A percentile compares a stretch with the other conserved stretches of the same genome.
Evolutionary conservation across 1,284 basidiomycete genomes (phyloP).

Genomic region (Volvariella volvacea): DNA sequence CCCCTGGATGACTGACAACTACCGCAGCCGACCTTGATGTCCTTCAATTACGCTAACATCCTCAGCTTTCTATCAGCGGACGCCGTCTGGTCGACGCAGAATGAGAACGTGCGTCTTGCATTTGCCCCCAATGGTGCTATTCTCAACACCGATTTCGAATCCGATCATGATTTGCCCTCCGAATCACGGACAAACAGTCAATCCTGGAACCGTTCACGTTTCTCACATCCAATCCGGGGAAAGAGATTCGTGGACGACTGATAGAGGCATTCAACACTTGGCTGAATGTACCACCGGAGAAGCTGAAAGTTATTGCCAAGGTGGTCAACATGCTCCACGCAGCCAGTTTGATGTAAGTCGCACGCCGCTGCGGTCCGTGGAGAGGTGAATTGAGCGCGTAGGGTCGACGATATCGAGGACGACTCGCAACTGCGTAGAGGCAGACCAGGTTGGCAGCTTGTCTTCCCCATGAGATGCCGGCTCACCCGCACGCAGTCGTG

Average conservation of each 20-base stretch:
- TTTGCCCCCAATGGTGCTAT: not conserved
- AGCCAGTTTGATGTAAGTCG: slow-evolving; percentile 80
- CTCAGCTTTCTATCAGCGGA: slow-evolving; percentile 18
- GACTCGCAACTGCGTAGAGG: slow-evolving; percentile 88
- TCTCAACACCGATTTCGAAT: no score
- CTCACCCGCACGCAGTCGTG: slow-evolving; percentile 48
- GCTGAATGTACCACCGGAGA: slow-evolving; percentile 75
- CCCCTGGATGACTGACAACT: not conserved
- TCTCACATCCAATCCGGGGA: slow-evolving; percentile 82
- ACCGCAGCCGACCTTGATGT: not conserved
- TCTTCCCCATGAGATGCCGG: not conserved
- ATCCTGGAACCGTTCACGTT: slow-evolving; percentile 90
- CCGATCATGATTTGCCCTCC: no score
- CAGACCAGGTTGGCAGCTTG: slow-evolving; percentile 55
- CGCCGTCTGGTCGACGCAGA: slow-evolving; percentile 15
- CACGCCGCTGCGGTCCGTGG: slow-evolving; percentile 7
- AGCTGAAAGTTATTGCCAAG: slow-evolving; percentile 68
- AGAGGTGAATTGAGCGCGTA: slow-evolving; percentile 21
- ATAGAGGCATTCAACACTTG: slow-evolving; percentile 94
- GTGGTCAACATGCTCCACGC: slow-evolving; percentile 94
- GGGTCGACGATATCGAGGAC: slow-evolving; percentile 98
- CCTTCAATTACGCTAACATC: slow-evolving; percentile 20
- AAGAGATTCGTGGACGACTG: slow-evolving; percentile 86
- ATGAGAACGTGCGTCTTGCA: slow-evolving; percentile 16
- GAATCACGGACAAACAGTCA: slow-evolving; percentile 21